These are phyloP conservation scores for Brassica carinata DNA, from an alignment of 345 rosid species.

Conservation along the genomic window DNA sequence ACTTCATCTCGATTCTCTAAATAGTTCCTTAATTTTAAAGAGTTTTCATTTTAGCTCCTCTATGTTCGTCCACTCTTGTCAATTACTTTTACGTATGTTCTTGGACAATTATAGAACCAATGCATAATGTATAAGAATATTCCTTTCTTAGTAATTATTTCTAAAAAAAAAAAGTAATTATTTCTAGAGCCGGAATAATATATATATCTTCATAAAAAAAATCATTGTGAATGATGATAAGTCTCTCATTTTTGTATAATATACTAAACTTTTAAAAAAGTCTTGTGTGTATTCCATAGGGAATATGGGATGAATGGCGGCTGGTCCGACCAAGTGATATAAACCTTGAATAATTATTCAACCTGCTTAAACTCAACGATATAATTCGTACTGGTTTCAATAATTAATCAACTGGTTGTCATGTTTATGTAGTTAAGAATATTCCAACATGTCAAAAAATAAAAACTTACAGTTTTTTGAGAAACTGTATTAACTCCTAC, in stretches of 20 bases:
- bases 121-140: not conserved
- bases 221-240: not conserved
- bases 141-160: not conserved
- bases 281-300: not conserved
- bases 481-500: not conserved
- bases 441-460: not conserved
- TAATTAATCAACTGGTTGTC: not conserved
- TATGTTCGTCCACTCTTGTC: not conserved
- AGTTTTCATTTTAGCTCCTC: not conserved
- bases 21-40: not conserved
- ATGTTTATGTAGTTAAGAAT: not conserved
- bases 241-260: not conserved
- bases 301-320: not conserved
- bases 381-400: not conserved
- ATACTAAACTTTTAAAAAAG: not conserved
- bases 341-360: not conserved
- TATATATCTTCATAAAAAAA: not conserved
- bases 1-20: slow-evolving; percentile 28
- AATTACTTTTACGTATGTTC: not conserved
- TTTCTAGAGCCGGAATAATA: not conserved
- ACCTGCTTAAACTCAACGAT: not conserved
- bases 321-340: not conserved
- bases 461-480: not conserved
- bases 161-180: not conserved
- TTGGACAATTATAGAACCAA: not conserved